A percentile compares a stretch with the other conserved stretches of the same genome.
Conservation (phyloP, 208 protist species). For the Leptomonas pyrrhocoris region DNA sequence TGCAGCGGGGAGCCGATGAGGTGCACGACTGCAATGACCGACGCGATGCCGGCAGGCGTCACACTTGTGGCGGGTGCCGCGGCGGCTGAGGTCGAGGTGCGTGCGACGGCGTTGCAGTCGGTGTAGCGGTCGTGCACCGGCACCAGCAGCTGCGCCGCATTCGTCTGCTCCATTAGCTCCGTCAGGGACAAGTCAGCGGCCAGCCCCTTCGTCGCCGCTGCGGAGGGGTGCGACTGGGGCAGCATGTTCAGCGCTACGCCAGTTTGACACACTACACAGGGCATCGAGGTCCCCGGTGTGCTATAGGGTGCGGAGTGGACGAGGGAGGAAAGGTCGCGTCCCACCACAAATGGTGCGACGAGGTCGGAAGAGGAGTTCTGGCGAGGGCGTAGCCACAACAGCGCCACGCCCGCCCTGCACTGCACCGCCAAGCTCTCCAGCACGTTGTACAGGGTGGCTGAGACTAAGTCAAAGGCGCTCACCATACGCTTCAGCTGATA, state of each 20-base stretch:
- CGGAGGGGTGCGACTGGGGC: conserved; percentile 30
- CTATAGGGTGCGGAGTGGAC: conserved; percentile 77
- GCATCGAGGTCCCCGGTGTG: conserved; percentile 70
- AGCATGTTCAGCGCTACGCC: conserved; percentile 85
- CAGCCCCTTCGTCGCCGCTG: background rate
- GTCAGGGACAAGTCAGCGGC: conserved; percentile 47
- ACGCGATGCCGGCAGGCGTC: conserved; percentile 10
- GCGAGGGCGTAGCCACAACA: conserved; percentile 82
- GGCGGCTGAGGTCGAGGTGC: background rate
- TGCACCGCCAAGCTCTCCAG: conserved; percentile 84
- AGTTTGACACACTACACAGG: conserved; percentile 71
- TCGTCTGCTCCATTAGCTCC: conserved; percentile 73
- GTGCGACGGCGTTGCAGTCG: conserved; percentile 15
- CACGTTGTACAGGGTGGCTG: conserved; percentile 77
- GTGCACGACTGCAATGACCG: conserved; percentile 74
- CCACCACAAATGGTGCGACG: conserved; percentile 88
- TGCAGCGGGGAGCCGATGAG: conserved; percentile 77
- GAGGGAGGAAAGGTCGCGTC: conserved; percentile 64
- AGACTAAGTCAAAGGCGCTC: conserved; percentile 78
- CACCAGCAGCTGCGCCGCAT: conserved; percentile 81
- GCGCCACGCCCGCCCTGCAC: conserved; percentile 60
- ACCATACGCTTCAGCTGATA: conserved; percentile 73
- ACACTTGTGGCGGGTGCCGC: conserved; percentile 1
- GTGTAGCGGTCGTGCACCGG: conserved; percentile 76
- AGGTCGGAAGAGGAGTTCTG: conserved; percentile 76